Evolutionary conservation across 2,329 filamentous ascomycete species (phyloP), one percentile per base, ranked within the genome.

Genomic region (Neoascochyta sp.): DNA sequence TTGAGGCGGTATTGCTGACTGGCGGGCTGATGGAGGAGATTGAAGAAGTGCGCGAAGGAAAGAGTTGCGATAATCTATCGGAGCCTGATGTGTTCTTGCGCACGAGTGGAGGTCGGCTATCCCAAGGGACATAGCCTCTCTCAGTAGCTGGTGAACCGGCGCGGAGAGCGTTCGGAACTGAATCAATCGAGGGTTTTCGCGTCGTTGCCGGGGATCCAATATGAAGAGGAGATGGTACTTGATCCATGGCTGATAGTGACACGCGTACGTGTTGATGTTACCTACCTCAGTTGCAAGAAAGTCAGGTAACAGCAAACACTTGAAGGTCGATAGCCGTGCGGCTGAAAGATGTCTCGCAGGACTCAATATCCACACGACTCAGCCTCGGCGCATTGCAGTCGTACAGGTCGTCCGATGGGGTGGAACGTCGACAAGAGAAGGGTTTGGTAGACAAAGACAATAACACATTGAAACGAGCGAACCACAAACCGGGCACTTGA

Each of bases 11-110:
- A 15, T 39, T 33, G 5, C 40, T 41, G 9, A 24, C 26, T 16
- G 48, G 45, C 12, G 54, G 39, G 17, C 37, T 50, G 12, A 44
- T 36, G 3, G 59, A 54, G 1, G 47, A 48, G 13, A 47, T 29
- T 12, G 57, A 59, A 2, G 47, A 37, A 4, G 54, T 52, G 9
- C 52, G 50, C 9, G 59, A 60, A 9, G 56, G 60, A 24, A 62
- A 64, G n/a, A 62, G 45, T 31, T 59, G 55, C n/a, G 58, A 58
- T 5, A 63, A 48, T 25, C 54, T 48, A 24, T 55, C 49, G 12
- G 58, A 62, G 3, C 49, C 51, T 5, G 57, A 59, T 1, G 53
- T 60, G 16, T 46, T 51, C 32, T 52, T 47, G 19, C 49, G 54
- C 20, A 20, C 34, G 18, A 52, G 46, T 6, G 46, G 38, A 27